A percentile compares a stretch with the other conserved stretches of the same genome.
Conservation (phyloP, 257 asterid genomes). For the Buddleja alternifolia region DNA sequence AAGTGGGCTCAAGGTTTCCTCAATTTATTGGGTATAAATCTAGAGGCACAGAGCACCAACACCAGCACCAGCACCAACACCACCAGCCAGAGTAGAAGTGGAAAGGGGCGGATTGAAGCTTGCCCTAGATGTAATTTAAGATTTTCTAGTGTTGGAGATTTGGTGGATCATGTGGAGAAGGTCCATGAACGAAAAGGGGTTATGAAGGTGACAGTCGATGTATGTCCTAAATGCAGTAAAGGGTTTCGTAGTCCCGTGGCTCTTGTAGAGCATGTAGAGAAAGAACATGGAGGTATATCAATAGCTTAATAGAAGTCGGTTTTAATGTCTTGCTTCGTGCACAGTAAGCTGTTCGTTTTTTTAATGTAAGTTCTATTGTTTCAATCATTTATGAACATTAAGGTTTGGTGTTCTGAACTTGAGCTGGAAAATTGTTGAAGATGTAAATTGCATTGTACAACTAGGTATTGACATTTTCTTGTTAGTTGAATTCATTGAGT, state of each 20-base stretch:
- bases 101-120: constrained; percentile 59
- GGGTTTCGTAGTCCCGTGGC: constrained; percentile 86
- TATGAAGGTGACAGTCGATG: constrained; percentile 77
- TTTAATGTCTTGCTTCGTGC: constrained; percentile 10
- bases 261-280: constrained; percentile 95
- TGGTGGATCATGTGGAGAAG: constrained; percentile 83
- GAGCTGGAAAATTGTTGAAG: constrained; percentile 7
- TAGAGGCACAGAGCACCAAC: constrained; percentile 29
- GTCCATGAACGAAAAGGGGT: constrained; percentile 83
- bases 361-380: constrained; percentile 13
- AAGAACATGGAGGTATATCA: constrained; percentile 80
- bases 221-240: constrained; percentile 92
- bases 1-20: constrained; percentile 67
- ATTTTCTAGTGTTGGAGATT: constrained; percentile 61
- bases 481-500: background rate
- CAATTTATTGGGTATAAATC: constrained; percentile 38
- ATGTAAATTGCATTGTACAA: constrained; percentile 10
- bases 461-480: background rate
- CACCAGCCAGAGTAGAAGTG: constrained; percentile 26
- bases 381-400: background rate
- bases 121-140: constrained; percentile 81
- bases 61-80: constrained; percentile 29
- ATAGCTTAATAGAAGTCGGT: constrained; percentile 43
- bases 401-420: background rate
- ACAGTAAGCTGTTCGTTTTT: constrained; percentile 23